Evolutionary conservation across 2,329 filamentous ascomycete genomes (phyloP).

Genomic region (Aphanocladium album): DNA sequence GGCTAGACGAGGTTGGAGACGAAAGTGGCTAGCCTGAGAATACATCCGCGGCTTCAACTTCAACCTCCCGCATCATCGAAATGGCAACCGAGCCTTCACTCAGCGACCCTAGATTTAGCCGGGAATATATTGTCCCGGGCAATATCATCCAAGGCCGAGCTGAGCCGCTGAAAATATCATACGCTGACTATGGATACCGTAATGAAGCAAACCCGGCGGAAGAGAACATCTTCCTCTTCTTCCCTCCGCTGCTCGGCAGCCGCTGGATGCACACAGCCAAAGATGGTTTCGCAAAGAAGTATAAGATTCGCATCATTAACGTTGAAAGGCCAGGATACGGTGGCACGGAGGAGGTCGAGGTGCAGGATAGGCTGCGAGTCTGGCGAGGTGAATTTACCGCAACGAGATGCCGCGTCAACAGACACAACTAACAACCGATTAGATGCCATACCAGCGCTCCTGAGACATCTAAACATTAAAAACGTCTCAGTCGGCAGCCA

Average conservation of each 20-base stretch:
- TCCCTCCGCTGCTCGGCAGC: constrained; percentile 23
- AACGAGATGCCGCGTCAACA: background rate
- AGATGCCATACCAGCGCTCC: constrained; percentile 26
- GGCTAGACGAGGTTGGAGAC: background rate
- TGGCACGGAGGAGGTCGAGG: constrained; percentile 24
- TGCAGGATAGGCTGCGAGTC: constrained; percentile 18
- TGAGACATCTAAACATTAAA: constrained; percentile 27
- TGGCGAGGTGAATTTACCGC: constrained; percentile 23
- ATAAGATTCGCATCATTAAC: constrained; percentile 29
- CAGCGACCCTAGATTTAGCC: constrained; percentile 20
- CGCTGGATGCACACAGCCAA: constrained; percentile 28
- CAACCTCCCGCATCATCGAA: background rate
- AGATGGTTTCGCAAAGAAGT: constrained; percentile 26
- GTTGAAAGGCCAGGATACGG: constrained; percentile 33
- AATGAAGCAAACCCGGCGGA: constrained; percentile 20
- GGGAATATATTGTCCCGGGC: constrained; percentile 18
- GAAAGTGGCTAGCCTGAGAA: background rate
- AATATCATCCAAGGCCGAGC: constrained; percentile 14
- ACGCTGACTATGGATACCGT: constrained; percentile 29
- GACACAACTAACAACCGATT: background rate
- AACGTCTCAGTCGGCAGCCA: constrained; percentile 26
- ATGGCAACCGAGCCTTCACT: constrained; percentile 12
- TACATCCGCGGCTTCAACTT: background rate
- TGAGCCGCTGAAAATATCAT: constrained; percentile 16
- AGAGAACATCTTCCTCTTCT: constrained; percentile 27